Percentiles rank a stretch among this genome's conserved stretches.
Conservation (phyloP, 2,329 filamentous ascomycete species). For the Ophiostoma novo-ulmi region DNA sequence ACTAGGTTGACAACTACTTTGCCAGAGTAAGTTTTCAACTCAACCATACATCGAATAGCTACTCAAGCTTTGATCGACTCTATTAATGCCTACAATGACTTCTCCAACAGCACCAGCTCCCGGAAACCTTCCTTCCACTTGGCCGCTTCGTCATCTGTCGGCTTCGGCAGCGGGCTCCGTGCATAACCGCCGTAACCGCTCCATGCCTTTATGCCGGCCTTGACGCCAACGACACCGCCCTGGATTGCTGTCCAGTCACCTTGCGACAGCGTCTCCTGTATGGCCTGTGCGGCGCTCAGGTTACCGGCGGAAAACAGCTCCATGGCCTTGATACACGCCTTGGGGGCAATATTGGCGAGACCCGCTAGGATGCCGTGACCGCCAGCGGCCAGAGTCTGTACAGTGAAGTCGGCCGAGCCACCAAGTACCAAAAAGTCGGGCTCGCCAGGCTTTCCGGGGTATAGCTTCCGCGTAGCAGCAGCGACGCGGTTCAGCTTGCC, state of each 20-base stretch:
- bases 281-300: conserved; percentile 53
- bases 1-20: neutral
- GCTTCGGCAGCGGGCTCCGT: conserved; percentile 48
- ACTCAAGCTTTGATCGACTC: neutral
- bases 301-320: conserved; percentile 56
- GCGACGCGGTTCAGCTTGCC: conserved; percentile 62
- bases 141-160: conserved; percentile 44
- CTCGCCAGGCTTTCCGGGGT: conserved; percentile 29
- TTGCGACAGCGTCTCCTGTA: conserved; percentile 61
- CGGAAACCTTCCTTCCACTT: conserved; percentile 54
- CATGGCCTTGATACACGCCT: conserved; percentile 57
- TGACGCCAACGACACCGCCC: conserved; percentile 66
- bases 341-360: conserved; percentile 66
- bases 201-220: conserved; percentile 61
- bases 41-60: neutral
- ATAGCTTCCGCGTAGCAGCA: conserved; percentile 48
- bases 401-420: conserved; percentile 66
- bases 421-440: conserved; percentile 61
- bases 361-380: conserved; percentile 68
- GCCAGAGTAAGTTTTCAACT: neutral
- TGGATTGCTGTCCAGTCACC: conserved; percentile 71
- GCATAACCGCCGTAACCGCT: conserved; percentile 59
- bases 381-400: conserved; percentile 63
- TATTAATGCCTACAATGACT: conserved; percentile 38
- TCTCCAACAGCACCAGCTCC: conserved; percentile 49